Evolutionary conservation across 805 yeast species (phyloP).

Genomic region (Metschnikowia amazonensis): DNA sequence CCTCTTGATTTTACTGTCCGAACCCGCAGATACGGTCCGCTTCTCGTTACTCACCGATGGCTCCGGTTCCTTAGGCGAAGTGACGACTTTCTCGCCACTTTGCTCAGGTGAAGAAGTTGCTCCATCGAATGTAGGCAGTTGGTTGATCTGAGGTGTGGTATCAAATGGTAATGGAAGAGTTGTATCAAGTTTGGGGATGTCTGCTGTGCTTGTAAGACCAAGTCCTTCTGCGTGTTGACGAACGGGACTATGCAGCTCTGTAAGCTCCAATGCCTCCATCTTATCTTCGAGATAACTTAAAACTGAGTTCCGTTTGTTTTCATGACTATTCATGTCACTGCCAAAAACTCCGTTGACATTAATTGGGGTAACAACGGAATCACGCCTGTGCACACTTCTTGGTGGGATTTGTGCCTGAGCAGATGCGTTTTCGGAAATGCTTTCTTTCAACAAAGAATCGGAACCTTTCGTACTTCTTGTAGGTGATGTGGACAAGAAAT

Average conservation of each 20-base stretch:
- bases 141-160: constrained; percentile 30
- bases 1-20: constrained; percentile 6
- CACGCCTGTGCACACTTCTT: constrained; percentile 13
- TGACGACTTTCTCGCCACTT: constrained; percentile 3
- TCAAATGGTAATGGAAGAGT: constrained; percentile 11
- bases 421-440: constrained; percentile 14
- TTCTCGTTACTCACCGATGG: neutral
- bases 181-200: constrained; percentile 17
- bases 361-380: constrained; percentile 41
- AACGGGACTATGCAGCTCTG: constrained; percentile 28
- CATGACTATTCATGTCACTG: constrained; percentile 23
- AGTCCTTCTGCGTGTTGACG: constrained; percentile 10
- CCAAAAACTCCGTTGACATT: constrained; percentile 43
- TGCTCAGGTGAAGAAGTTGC: neutral
- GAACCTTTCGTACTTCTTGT: constrained; percentile 29
- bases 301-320: constrained; percentile 37
- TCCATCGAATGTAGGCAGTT: constrained; percentile 26
- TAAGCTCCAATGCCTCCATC: constrained; percentile 39
- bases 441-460: constrained; percentile 24
- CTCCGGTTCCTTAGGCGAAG: constrained; percentile 2
- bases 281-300: constrained; percentile 43
- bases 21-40: constrained; percentile 3
- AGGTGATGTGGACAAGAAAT: constrained; percentile 39
- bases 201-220: constrained; percentile 5
- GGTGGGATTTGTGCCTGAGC: constrained; percentile 14